A percentile compares a stretch with the other conserved stretches of the same genome.
Evolutionary conservation across 352 stramenopile species (phyloP).

Genomic region (Globisporangium viniferum): DNA sequence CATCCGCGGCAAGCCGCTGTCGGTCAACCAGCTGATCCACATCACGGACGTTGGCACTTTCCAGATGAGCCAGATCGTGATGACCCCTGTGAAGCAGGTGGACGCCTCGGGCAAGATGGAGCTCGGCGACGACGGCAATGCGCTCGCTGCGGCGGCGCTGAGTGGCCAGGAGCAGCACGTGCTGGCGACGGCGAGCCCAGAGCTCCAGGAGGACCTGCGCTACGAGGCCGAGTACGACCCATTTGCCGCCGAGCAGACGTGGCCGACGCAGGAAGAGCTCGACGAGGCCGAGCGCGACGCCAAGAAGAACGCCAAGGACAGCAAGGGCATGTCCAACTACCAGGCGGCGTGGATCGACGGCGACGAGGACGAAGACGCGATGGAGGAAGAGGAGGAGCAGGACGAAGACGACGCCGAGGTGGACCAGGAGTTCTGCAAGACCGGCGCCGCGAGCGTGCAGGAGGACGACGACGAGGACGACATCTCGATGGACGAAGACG

Average conservation of each 20-base stretch:
- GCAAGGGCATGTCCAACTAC: constrained; percentile 89
- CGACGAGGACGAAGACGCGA: constrained; percentile 59
- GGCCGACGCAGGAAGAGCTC: constrained; percentile 94
- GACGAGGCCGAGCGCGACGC: constrained; percentile 74
- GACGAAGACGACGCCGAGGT: constrained; percentile 44
- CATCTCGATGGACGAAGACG: constrained; percentile 72
- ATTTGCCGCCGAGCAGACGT: constrained; percentile 98
- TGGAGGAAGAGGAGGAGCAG: constrained; percentile 41
- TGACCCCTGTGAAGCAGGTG: constrained; percentile 41
- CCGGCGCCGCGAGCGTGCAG: constrained; percentile 48
- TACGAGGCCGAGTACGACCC: constrained; percentile 91
- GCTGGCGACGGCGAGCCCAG: constrained; percentile 61
- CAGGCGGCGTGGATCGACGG: constrained; percentile 93
- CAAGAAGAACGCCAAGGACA: constrained; percentile 46
- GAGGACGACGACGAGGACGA: constrained; percentile 72
- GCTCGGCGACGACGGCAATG: constrained; percentile 23
- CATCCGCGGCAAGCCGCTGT: constrained; percentile 92
- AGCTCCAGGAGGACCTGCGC: constrained; percentile 75
- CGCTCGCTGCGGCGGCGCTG: constrained; percentile 19
- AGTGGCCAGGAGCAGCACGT: constrained; percentile 27
- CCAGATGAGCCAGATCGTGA: constrained; percentile 76
- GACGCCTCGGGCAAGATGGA: constrained; percentile 37
- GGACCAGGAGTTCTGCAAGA: constrained; percentile 84
- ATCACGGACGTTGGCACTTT: constrained; percentile 96
- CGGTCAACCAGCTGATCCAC: constrained; percentile 96